Percentiles rank a stretch among this genome's conserved stretches.
These are phyloP conservation scores for Pelagophyceae sp. DNA, from an alignment of 352 stramenopile genomes.

Conservation along the genomic window DNA sequence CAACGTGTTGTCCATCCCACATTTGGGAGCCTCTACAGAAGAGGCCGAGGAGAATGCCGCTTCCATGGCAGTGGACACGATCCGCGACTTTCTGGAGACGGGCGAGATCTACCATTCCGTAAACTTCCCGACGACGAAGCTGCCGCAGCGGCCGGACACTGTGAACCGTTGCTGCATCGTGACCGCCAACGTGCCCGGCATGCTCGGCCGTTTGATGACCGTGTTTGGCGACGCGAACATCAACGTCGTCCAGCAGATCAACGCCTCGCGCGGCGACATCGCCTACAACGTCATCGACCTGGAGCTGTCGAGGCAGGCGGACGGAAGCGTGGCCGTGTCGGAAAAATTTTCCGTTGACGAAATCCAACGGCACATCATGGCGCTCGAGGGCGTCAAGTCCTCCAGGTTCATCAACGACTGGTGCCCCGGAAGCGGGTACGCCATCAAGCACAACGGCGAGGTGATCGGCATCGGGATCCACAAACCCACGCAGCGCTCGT, in stretches of 20 bases:
- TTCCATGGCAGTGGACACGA: conserved; percentile 47
- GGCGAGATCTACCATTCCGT: conserved; percentile 83
- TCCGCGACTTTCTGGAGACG: conserved; percentile 76
- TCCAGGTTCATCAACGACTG: conserved; percentile 6
- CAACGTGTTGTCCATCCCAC: conserved; percentile 80
- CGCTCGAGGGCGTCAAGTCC: conserved; percentile 8
- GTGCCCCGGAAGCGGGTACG: conserved; percentile 4
- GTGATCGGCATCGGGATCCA: conserved; percentile 14
- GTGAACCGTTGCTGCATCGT: conserved; percentile 80
- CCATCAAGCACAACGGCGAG: conserved; percentile 2
- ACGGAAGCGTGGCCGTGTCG: neutral
- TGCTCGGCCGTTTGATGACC: conserved; percentile 83
- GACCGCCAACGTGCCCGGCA: conserved; percentile 85
- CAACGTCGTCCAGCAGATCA: conserved; percentile 82
- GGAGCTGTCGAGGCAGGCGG: conserved; percentile 20
- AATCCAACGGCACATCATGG: neutral
- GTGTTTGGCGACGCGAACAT: conserved; percentile 76
- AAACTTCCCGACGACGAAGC: conserved; percentile 81
- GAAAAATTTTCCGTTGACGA: neutral
- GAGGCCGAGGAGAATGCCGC: conserved; percentile 86
- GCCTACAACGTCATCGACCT: conserved; percentile 69
- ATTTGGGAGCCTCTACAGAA: conserved; percentile 86
- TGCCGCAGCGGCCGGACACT: conserved; percentile 71
- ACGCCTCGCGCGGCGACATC: conserved; percentile 52
- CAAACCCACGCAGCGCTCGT: neutral